Percentiles rank a stretch among this genome's conserved stretches.
These are phyloP conservation scores for Claviceps monticola DNA, from an alignment of 2,329 filamentous ascomycete genomes.

Conservation along the genomic window DNA sequence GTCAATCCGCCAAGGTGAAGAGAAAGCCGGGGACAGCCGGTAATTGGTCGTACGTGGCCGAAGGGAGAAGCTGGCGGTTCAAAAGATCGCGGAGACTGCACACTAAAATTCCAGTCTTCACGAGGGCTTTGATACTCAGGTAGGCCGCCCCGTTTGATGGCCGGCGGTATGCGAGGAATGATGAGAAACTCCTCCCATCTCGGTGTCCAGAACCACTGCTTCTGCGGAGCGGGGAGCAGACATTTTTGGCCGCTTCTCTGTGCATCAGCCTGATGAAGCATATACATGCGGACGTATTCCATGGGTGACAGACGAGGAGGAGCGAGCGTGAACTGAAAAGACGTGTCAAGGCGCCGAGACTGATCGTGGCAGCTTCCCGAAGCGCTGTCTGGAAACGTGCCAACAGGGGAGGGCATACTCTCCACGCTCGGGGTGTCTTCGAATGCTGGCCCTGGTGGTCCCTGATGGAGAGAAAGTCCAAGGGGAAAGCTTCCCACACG, in stretches of 20 bases:
- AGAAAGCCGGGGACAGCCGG: constrained; percentile 17
- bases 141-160: constrained; percentile 11
- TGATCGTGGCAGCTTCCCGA: no score
- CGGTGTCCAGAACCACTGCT: constrained; percentile 21
- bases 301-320: constrained; percentile 24
- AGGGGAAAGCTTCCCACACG: neutral
- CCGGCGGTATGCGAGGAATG: constrained; percentile 19
- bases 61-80: neutral
- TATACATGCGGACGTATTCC: constrained; percentile 24
- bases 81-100: constrained; percentile 4
- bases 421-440: neutral
- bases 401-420: neutral
- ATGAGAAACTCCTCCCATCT: constrained; percentile 23
- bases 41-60: neutral
- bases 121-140: neutral
- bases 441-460: neutral
- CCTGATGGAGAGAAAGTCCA: neutral
- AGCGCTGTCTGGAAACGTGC: no score
- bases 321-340: neutral
- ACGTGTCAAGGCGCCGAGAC: neutral
- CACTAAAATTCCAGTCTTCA: neutral
- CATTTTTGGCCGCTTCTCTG: constrained; percentile 14
- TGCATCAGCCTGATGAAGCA: constrained; percentile 19
- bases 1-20: constrained; percentile 17
- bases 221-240: constrained; percentile 15